These are phyloP conservation scores for Aureobasidium pullulans DNA, from an alignment of 2,329 filamentous ascomycete genomes.

Conservation along the genomic window DNA sequence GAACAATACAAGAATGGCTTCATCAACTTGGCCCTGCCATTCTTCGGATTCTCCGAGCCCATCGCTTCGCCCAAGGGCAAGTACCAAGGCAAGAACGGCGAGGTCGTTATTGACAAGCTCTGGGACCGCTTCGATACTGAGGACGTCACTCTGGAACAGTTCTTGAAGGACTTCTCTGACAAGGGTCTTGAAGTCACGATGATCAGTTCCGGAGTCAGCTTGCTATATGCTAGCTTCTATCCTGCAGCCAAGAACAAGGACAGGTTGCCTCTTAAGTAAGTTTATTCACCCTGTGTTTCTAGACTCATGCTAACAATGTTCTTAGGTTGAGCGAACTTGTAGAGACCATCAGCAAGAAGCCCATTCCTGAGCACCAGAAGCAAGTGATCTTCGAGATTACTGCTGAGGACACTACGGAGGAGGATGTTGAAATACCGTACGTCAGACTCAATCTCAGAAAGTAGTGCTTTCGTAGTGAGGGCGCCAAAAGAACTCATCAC, in stretches of 20 bases:
- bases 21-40: conserved; percentile 89
- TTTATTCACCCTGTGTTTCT: conserved; percentile 19
- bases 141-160: conserved; percentile 76
- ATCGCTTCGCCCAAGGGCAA: conserved; percentile 89
- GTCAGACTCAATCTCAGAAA: conserved; percentile 74
- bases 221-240: conserved; percentile 93
- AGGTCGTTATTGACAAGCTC: conserved; percentile 84
- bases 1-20: conserved; percentile 99
- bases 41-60: conserved; percentile 97
- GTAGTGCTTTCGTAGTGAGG: conserved; percentile 19
- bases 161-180: conserved; percentile 73
- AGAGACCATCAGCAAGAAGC: conserved; percentile 84
- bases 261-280: conserved; percentile 62
- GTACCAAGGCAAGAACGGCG: conserved; percentile 71
- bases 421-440: conserved; percentile 96
- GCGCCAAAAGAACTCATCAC: conserved; percentile 27
- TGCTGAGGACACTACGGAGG: conserved; percentile 76
- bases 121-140: conserved; percentile 95
- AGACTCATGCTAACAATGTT: conserved; percentile 23
- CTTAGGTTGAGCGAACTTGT: conserved; percentile 78
- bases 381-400: conserved; percentile 96
- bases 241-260: conserved; percentile 76
- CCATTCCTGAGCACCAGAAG: conserved; percentile 83
- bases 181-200: conserved; percentile 79
- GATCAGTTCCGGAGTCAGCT: conserved; percentile 93